A percentile compares a stretch with the other conserved stretches of the same genome.
These are phyloP conservation scores for Rhizoclosmatium globosum DNA, from an alignment of 192 early-diverging fungal species.

Conservation along the genomic window DNA sequence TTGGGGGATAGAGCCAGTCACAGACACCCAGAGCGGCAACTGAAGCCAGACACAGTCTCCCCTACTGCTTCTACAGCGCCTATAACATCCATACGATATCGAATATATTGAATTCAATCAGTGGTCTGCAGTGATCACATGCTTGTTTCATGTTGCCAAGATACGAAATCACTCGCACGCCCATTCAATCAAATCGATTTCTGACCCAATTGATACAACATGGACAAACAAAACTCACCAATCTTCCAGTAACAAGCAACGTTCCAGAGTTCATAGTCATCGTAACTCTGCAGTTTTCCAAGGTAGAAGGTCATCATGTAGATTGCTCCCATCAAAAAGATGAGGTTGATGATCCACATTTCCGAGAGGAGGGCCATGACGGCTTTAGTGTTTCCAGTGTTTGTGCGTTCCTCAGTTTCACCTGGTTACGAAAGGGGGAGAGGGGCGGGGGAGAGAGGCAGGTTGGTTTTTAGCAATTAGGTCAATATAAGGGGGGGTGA, in stretches of 20 bases:
- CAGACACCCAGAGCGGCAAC: not conserved
- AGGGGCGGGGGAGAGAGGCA: too few relatives aligned
- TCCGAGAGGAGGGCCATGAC: slow-evolving; percentile 62
- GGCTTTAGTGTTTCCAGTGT: slow-evolving; percentile 61
- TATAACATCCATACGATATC: too few relatives aligned
- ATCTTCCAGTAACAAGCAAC: slow-evolving; percentile 65
- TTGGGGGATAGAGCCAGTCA: not conserved
- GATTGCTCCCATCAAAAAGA: slow-evolving; percentile 53
- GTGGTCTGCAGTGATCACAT: not conserved
- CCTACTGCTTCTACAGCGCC: not conserved
- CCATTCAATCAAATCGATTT: slow-evolving; percentile 1
- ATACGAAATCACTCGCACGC: not conserved
- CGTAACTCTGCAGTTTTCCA: slow-evolving; percentile 47
- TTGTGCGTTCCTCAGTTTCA: slow-evolving; percentile 50
- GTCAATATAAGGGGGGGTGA: too few relatives aligned
- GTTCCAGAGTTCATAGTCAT: slow-evolving; percentile 62
- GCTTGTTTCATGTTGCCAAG: not conserved
- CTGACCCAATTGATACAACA: slow-evolving; percentile 6
- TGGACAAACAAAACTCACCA: slow-evolving; percentile 37
- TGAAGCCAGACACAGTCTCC: not conserved
- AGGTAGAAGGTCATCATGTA: slow-evolving; percentile 59
- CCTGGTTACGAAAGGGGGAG: not conserved
- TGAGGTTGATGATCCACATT: slow-evolving; percentile 61
- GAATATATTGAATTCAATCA: too few relatives aligned
- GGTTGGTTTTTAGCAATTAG: too few relatives aligned